Conservation (phyloP, 345 rosid species). For the Populus nigra region DNA sequence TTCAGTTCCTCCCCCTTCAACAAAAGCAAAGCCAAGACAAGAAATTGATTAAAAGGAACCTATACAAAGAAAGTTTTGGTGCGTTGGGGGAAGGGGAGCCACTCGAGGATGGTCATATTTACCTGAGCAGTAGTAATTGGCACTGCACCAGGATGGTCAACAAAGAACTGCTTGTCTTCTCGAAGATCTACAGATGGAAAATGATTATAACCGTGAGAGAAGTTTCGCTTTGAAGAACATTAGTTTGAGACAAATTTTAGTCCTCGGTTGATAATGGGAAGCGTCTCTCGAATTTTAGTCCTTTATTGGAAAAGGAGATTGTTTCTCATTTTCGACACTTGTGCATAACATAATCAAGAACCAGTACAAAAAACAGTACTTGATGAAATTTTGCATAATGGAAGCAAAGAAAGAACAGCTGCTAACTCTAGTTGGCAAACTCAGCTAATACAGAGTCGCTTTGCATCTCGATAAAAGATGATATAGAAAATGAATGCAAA, state of each 20-base stretch:
- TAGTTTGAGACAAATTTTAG: neutral
- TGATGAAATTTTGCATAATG: neutral
- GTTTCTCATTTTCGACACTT: neutral
- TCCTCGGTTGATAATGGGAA: neutral
- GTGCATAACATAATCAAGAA: neutral
- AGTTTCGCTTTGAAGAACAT: neutral
- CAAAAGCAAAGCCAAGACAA: neutral
- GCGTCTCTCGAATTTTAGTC: neutral
- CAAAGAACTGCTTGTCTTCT: conserved; percentile 84
- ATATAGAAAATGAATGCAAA: neutral
- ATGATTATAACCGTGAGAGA: neutral
- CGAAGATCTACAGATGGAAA: conserved; percentile 62
- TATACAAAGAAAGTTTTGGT: neutral
- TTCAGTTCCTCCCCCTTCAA: conserved; percentile 31
- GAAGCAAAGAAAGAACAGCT: neutral
- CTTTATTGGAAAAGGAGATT: neutral
- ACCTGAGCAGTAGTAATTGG: conserved; percentile 77
- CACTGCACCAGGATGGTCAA: conserved; percentile 92
- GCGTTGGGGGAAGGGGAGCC: neutral
- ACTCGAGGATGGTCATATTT: neutral
- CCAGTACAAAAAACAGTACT: neutral
- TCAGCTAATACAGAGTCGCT: neutral
- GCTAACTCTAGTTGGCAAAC: neutral
- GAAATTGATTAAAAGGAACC: neutral
- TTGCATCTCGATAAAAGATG: neutral